Evolutionary conservation across 148 eudicot genomes (phyloP).

Genomic region (Camellia japonica): DNA sequence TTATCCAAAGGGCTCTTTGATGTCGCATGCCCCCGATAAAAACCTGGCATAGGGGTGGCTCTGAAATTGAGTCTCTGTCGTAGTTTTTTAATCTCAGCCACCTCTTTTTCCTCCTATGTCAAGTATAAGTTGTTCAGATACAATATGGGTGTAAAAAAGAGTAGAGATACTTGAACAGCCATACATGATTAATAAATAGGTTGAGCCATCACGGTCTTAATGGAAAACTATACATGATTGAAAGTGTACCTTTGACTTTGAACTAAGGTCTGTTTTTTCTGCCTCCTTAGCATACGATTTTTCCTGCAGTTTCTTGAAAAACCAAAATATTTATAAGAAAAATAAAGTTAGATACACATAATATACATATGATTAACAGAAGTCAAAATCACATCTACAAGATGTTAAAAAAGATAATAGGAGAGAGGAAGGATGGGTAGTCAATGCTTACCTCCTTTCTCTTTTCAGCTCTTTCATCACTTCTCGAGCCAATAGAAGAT

Average conservation of each 20-base stretch:
- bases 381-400: background rate
- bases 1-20: constrained; percentile 34
- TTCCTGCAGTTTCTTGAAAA: constrained; percentile 43
- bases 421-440: constrained; percentile 2
- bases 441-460: constrained; percentile 46
- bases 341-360: constrained; percentile 3
- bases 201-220: background rate
- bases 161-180: background rate
- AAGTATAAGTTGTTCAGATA: constrained; percentile 17
- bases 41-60: constrained; percentile 45
- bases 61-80: constrained; percentile 34
- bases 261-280: constrained; percentile 32
- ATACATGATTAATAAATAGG: background rate
- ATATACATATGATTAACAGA: background rate
- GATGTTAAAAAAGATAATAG: background rate
- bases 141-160: background rate
- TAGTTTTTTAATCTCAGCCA: constrained; percentile 32
- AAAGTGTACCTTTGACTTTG: constrained; percentile 49
- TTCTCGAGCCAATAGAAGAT: constrained; percentile 45
- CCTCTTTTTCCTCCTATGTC: constrained; percentile 43
- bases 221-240: background rate
- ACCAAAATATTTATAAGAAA: constrained; percentile 24
- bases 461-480: constrained; percentile 49
- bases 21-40: constrained; percentile 30
- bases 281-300: constrained; percentile 39